Percentiles rank a stretch among this genome's conserved stretches.
phyloP scores from a whole-genome alignment of 2,329 filamentous ascomycete genomes.

The Hirsutella minnesotensis region DNA sequence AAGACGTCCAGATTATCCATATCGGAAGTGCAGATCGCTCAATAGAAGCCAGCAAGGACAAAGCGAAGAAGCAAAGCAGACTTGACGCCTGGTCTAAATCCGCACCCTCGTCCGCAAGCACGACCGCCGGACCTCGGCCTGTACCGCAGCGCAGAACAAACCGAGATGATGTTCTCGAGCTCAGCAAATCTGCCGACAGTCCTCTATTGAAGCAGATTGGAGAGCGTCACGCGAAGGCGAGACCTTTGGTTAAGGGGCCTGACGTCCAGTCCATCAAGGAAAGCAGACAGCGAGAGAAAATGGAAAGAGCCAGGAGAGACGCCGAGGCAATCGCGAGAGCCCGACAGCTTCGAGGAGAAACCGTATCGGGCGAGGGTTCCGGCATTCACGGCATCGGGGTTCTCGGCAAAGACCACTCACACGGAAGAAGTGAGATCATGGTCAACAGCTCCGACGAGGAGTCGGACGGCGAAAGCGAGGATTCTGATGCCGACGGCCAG shows the following conservation, averaged over 20 bases:
- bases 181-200: constrained; percentile 35
- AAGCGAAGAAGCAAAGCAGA: constrained; percentile 43
- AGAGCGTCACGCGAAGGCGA: constrained; percentile 19
- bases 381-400: constrained; percentile 61
- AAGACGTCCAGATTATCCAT: constrained; percentile 38
- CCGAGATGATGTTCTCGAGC: constrained; percentile 33
- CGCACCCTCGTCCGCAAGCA: constrained; percentile 16
- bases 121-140: constrained; percentile 9
- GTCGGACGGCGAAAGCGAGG: constrained; percentile 53
- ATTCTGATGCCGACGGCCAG: constrained; percentile 37
- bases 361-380: constrained; percentile 57
- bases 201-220: constrained; percentile 35
- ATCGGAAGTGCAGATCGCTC: constrained; percentile 15
- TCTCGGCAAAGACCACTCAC: constrained; percentile 66
- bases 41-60: constrained; percentile 16
- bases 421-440: constrained; percentile 71
- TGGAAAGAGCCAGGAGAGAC: constrained; percentile 62
- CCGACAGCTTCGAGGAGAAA: constrained; percentile 31
- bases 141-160: constrained; percentile 19
- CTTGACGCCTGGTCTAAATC: constrained; percentile 53
- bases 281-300: constrained; percentile 61
- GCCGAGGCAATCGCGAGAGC: constrained; percentile 60
- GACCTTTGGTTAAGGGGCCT: constrained; percentile 12
- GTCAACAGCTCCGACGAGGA: constrained; percentile 72
- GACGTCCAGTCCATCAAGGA: constrained; percentile 41